Evolutionary conservation across 139 green algal genomes (phyloP).

Genomic region (Astrephomene gubernaculifera): DNA sequence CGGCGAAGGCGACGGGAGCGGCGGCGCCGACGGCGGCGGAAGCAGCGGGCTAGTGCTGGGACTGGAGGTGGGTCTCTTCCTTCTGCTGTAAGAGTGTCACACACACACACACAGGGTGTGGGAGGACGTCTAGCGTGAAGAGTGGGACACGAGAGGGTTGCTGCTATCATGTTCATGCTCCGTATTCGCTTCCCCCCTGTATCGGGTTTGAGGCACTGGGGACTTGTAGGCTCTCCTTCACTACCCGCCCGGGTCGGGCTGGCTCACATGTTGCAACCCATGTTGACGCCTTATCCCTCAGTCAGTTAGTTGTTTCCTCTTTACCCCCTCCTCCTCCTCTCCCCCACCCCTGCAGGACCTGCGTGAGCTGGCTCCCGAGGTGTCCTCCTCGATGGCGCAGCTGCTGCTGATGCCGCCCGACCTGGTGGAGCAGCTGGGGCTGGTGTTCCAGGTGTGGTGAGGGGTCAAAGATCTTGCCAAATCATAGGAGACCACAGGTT

Average conservation of each 20-base stretch:
- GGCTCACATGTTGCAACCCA: no score
- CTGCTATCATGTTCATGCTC: no score
- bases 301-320: no score
- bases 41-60: neutral
- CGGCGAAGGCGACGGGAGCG: neutral
- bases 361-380: conserved; percentile 54
- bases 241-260: no score
- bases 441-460: conserved; percentile 67
- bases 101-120: neutral
- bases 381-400: conserved; percentile 56
- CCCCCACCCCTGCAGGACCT: conserved; percentile 11
- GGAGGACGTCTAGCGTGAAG: no score
- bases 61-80: neutral
- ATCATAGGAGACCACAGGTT: no score
- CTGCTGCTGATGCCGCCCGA: conserved; percentile 52
- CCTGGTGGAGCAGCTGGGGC: conserved; percentile 52
- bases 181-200: no score
- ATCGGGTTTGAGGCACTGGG: no score
- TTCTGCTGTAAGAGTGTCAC: neutral
- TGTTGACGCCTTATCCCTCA: no score
- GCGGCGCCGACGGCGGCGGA: neutral
- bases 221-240: no score
- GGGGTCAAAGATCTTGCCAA: neutral
- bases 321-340: neutral
- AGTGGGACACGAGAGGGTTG: no score